Base-by-base conservation (phyloP, 2,329 filamentous ascomycete genomes). In the Fusarium secorum region DNA sequence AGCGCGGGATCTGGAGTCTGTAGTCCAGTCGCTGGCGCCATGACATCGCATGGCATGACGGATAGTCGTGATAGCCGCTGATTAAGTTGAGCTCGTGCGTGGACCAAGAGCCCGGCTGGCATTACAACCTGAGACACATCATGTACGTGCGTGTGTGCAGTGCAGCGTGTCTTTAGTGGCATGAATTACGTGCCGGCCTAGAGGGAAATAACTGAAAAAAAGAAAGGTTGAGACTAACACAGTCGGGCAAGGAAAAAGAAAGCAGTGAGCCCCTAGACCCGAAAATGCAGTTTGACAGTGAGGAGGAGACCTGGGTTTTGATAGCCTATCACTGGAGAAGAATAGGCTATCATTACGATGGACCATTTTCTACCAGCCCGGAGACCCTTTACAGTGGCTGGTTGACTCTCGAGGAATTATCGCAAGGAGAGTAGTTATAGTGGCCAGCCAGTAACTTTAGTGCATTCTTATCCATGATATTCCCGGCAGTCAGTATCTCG, bases 1-100 rank as follows among this genome's bases (percentile, higher is more conserved):
- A 63, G 64, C 41, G 24, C 39, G 67, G 66, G 66, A 68, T 70
- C 67, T 63, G 46, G 53, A 63, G 57, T 66, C 54, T 35, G 56
- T 39, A 61, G 48, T 13, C 56, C 44, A 44, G 45, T 53, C 33
- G 57, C 26, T 42, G 28, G 26, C n/a, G n/a, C 24, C 53, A 59
- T 58, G 26, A 39, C 24, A 55, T 41, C 20, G 56, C 52, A 44
- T 57, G 42, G 20, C 32, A 35, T 32, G 51, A 24, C 32, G 24
- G 41, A 28, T 52, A 30, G 38, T 62, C 33, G 54, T 62, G 54
- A 60, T 49, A 49, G 54, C 45, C 45, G 26, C 55, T 52, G n/a
- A 26, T 45, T 17, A 42, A 48, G 28, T 22, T 36, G 38, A 35
- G 26, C 28, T 42, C 13, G 22, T 49, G 59, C 41, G 26, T 49